phyloP scores from a whole-genome alignment of 1,284 basidiomycete species.

The Ceratobasidium papillatum region DNA sequence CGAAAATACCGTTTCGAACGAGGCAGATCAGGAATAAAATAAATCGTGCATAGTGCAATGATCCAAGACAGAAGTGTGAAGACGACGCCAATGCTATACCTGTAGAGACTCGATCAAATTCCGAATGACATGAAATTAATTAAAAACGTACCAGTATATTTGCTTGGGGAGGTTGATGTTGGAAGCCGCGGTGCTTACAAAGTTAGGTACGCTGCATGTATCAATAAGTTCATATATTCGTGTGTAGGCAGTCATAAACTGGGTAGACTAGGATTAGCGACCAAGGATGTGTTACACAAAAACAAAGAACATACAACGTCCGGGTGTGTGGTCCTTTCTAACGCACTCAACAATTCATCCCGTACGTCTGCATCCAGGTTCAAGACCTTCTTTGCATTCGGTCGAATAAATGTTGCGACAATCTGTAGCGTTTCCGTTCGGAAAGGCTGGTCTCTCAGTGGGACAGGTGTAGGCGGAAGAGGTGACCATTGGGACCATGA shows the following conservation, averaged over 20 bases:
- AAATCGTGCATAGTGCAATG: constrained; percentile 49
- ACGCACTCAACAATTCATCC: constrained; percentile 51
- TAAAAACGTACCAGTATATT: constrained; percentile 52
- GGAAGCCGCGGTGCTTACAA: constrained; percentile 49
- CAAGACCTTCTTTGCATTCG: constrained; percentile 53
- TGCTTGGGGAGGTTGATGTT: constrained; percentile 56
- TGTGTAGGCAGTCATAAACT: constrained; percentile 55
- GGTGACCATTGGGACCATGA: constrained; percentile 31
- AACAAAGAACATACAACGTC: constrained; percentile 51
- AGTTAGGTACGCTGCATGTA: constrained; percentile 50
- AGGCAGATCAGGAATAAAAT: constrained; percentile 48
- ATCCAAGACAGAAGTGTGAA: constrained; percentile 48
- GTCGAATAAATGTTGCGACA: constrained; percentile 55
- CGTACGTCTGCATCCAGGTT: constrained; percentile 52
- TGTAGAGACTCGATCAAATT: not conserved
- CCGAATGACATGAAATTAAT: constrained; percentile 43
- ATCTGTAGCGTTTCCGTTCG: constrained; percentile 52
- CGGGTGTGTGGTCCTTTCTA: constrained; percentile 54
- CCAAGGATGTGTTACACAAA: not conserved
- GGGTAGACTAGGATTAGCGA: not conserved
- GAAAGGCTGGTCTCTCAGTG: constrained; percentile 49
- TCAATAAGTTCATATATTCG: constrained; percentile 51
- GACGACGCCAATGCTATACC: constrained; percentile 32
- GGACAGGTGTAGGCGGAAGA: constrained; percentile 1
- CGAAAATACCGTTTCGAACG: constrained; percentile 52